Evolutionary conservation across 768 basidiomycete species (phyloP).

Genomic region (Postia placenta): DNA sequence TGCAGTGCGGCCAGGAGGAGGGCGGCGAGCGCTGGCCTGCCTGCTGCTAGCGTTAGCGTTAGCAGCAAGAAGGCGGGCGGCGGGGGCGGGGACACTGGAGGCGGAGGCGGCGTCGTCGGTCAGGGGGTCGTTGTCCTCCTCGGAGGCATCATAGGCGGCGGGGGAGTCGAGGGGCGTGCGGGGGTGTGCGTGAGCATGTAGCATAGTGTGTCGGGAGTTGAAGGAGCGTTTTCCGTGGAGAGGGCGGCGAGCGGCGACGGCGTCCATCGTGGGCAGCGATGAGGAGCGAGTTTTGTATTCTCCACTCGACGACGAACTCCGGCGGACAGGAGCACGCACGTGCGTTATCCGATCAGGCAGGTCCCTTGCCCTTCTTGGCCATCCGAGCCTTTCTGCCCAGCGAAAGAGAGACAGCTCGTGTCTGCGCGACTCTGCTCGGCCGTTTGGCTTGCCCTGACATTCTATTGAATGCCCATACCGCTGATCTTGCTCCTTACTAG

Average conservation of each 20-base stretch:
- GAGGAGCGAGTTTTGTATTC: background rate
- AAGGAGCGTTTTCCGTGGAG: constrained; percentile 55
- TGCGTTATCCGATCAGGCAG: constrained; percentile 2
- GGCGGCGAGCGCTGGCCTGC: background rate
- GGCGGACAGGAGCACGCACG: background rate
- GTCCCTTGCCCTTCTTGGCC: background rate
- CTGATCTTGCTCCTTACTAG: no score
- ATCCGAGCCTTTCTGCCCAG: no score
- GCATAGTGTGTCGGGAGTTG: constrained; percentile 34
- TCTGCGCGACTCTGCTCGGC: no score
- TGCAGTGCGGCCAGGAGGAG: constrained; percentile 13
- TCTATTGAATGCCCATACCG: no score
- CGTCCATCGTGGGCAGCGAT: background rate
- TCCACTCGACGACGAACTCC: background rate
- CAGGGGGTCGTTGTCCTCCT: constrained; percentile 84
- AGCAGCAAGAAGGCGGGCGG: constrained; percentile 7
- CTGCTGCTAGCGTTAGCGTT: background rate
- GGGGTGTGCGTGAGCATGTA: constrained; percentile 13
- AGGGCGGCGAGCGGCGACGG: constrained; percentile 12
- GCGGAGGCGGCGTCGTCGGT: constrained; percentile 64
- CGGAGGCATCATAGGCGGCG: constrained; percentile 45
- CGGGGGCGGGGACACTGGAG: constrained; percentile 36
- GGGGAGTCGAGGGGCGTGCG: constrained; percentile 20
- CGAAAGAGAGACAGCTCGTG: no score
- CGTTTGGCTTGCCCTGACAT: no score